phyloP scores from a whole-genome alignment of 371 early-diverging fungal species.

The Smittium culicis region DNA sequence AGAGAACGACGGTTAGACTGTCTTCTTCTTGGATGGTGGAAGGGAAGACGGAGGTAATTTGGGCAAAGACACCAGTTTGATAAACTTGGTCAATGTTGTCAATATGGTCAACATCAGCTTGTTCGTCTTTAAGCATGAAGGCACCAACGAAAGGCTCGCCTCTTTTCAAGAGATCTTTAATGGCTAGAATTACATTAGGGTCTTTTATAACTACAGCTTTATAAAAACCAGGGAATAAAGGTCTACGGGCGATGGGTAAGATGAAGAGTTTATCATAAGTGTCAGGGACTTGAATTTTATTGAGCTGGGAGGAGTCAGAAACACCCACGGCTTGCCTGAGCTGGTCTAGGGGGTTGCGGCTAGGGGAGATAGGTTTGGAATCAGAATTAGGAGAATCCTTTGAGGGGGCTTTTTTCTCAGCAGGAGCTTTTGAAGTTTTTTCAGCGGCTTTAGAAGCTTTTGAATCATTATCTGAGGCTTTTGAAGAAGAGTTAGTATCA shows the following conservation, averaged over 20 bases:
- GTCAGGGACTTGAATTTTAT: constrained; percentile 63
- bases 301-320: constrained; percentile 21
- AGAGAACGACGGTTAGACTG: constrained; percentile 83
- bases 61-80: constrained; percentile 88
- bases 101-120: constrained; percentile 69
- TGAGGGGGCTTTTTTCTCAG: too few relatives aligned
- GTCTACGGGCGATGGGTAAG: constrained; percentile 82
- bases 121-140: constrained; percentile 79
- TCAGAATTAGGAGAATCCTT: too few relatives aligned
- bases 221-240: constrained; percentile 92
- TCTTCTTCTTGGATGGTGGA: constrained; percentile 61
- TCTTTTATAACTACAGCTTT: constrained; percentile 92
- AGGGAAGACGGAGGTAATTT: constrained; percentile 88
- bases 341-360: constrained; percentile 22
- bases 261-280: constrained; percentile 81
- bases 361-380: background rate
- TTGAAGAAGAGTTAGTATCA: background rate
- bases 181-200: constrained; percentile 74
- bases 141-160: constrained; percentile 91
- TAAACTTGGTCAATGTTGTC: constrained; percentile 62
- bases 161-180: constrained; percentile 75
- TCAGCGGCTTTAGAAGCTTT: background rate
- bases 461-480: background rate
- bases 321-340: constrained; percentile 31
- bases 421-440: too few relatives aligned